Conservation (phyloP, 2,329 filamentous ascomycete species). For the Ophiostoma angusticollis region DNA sequence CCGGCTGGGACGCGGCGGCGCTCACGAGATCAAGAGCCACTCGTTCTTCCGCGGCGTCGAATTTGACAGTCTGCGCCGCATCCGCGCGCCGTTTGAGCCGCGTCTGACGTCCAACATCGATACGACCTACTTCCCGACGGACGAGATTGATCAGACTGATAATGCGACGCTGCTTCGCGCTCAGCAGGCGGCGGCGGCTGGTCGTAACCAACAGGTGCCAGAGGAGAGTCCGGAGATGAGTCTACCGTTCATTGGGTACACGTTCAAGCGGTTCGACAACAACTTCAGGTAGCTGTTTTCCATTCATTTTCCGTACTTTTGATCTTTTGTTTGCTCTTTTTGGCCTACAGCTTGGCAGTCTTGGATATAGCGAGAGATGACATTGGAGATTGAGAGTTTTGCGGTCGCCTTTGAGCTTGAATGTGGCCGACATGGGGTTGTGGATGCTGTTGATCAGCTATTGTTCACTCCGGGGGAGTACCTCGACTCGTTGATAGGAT, state of each 20-base stretch:
- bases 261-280: constrained; percentile 90
- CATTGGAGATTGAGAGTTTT: no score
- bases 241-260: constrained; percentile 90
- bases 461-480: no score
- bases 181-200: constrained; percentile 59
- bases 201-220: constrained; percentile 34
- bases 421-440: no score
- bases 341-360: no score
- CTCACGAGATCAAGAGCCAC: constrained; percentile 85
- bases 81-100: constrained; percentile 92
- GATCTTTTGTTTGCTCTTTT: background rate
- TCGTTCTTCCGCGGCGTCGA: constrained; percentile 95
- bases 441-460: no score
- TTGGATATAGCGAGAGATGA: no score
- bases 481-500: background rate
- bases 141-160: constrained; percentile 95
- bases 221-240: constrained; percentile 90
- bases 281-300: constrained; percentile 39
- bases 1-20: constrained; percentile 75
- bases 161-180: constrained; percentile 78
- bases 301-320: background rate
- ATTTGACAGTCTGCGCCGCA: constrained; percentile 83
- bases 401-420: no score
- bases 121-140: constrained; percentile 96
- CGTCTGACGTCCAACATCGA: constrained; percentile 87